Evolutionary conservation across 2,329 filamentous ascomycete species (phyloP), one percentile per base, ranked within the genome.

Genomic region (Fusarium sambucinum): DNA sequence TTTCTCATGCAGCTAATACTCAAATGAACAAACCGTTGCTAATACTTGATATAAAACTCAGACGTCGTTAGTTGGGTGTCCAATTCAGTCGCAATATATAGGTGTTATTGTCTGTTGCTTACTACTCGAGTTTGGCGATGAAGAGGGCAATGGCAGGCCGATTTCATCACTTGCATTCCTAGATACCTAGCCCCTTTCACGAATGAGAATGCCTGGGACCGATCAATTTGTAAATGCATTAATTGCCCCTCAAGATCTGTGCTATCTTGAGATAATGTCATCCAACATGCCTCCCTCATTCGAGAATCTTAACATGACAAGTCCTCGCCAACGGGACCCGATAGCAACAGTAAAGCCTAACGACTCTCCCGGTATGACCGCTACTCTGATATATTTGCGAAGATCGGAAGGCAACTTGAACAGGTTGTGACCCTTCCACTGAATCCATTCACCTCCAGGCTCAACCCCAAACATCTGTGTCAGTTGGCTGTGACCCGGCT

Each of bases 331-430:
- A 35, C 5, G 5, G 14, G 6, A 14, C 0, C 2, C 12, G 8
- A 25, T 7, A 10, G 25, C 25, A 30, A 52, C 5, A 17, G 1
- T 40, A n/a, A 52, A 3, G 3, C 27, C 44, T 0, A 35, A n/a
- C 9, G 14, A 1, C 5, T 21, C 48, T 10, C 25, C 33, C 5
- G 16, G 16, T n/a, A 38, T 23, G 5, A 3, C 11, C 5, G 6
- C 3, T 19, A 45, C 41, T 5, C 0, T 1, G 8, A 6, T 25
- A 4, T 1, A 1, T 6, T 10, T 1, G 6, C 2, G 12, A 4
- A 14, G n/a, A 0, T 38, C 25, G 0, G 3, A 3, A 4, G 53
- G 53, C 0, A 55, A 2, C 8, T 19, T 5, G 25, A 52, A 17
- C 0, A 55, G 12, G 7, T 52, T 30, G 6, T 21, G 6, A 0